These are phyloP conservation scores for Lepidium aucheri DNA, from an alignment of 345 rosid species.

Conservation along the genomic window DNA sequence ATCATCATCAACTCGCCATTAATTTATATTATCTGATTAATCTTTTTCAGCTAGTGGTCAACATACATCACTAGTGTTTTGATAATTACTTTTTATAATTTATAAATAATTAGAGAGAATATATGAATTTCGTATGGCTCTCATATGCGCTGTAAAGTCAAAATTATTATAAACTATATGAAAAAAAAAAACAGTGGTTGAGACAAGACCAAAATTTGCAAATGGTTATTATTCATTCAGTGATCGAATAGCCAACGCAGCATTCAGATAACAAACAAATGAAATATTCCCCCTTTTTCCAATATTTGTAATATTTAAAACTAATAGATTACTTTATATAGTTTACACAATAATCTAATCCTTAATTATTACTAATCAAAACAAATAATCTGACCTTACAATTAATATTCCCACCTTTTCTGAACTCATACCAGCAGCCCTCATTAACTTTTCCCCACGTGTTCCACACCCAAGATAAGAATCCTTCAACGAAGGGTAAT, in stretches of 20 bases:
- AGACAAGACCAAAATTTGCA: background rate
- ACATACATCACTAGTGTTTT: background rate
- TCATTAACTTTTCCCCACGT: conserved; percentile 6
- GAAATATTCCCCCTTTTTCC: conserved; percentile 14
- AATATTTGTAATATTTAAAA: background rate
- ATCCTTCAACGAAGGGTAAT: background rate
- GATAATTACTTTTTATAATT: background rate
- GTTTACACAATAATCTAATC: conserved; percentile 17
- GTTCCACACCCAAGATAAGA: conserved; percentile 13
- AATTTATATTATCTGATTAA: background rate
- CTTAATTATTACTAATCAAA: conserved; percentile 4
- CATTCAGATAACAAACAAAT: conserved; percentile 19
- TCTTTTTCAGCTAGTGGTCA: conserved; percentile 17
- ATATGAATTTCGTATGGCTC: conserved; percentile 6
- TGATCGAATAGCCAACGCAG: conserved; percentile 9
- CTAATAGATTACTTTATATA: conserved; percentile 12
- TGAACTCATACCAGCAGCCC: conserved; percentile 15
- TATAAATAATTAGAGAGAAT: background rate
- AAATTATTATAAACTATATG: background rate
- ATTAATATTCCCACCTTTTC: conserved; percentile 1
- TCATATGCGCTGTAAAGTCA: conserved; percentile 5
- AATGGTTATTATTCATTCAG: conserved; percentile 7
- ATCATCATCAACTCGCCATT: conserved; percentile 6
- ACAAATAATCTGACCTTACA: conserved; percentile 15
- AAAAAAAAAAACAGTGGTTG: background rate